Percentiles rank a stretch among this genome's conserved stretches.
These are phyloP conservation scores for Talaromyces nanjingensis DNA, from an alignment of 495 filamentous ascomycete genomes.

Conservation along the genomic window DNA sequence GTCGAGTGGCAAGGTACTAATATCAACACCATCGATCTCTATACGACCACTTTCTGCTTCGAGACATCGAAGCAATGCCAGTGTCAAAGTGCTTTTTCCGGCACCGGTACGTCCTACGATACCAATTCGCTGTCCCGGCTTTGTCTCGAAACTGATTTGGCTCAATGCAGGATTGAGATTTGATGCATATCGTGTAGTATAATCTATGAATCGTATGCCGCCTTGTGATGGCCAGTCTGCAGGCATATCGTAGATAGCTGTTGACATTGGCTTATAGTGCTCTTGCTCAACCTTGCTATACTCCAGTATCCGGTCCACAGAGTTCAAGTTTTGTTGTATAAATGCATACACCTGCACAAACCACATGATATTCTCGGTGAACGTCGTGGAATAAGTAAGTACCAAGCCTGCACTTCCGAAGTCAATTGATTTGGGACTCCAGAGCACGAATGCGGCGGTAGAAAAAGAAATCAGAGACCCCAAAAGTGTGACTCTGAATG, in stretches of 20 bases:
- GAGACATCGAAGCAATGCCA: slow-evolving; percentile 77
- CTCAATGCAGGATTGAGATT: slow-evolving; percentile 71
- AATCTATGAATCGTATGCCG: slow-evolving; percentile 62
- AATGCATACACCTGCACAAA: slow-evolving; percentile 64
- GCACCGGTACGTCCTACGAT: slow-evolving; percentile 46
- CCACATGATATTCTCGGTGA: slow-evolving; percentile 98
- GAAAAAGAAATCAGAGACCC: slow-evolving; percentile 92
- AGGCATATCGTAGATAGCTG: slow-evolving; percentile 45
- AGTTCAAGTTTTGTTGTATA: slow-evolving; percentile 75
- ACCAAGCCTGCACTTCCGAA: slow-evolving; percentile 90
- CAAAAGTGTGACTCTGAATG: slow-evolving; percentile 81
- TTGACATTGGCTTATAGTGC: slow-evolving; percentile 52
- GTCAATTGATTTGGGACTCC: slow-evolving; percentile 77
- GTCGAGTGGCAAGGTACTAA: slow-evolving; percentile 64
- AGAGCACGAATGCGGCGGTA: slow-evolving; percentile 85
- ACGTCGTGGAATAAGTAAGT: slow-evolving; percentile 93
- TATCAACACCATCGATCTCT: slow-evolving; percentile 67
- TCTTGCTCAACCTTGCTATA: slow-evolving; percentile 55
- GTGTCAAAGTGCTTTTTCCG: slow-evolving; percentile 76
- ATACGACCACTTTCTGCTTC: slow-evolving; percentile 65
- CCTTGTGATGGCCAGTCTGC: slow-evolving; percentile 81
- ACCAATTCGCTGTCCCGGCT: slow-evolving; percentile 65
- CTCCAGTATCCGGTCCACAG: slow-evolving; percentile 77
- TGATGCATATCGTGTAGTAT: slow-evolving; percentile 67
- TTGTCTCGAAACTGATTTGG: slow-evolving; percentile 61